Evolutionary conservation across 2,329 filamentous ascomycete genomes (phyloP), one percentile per base, ranked within the genome.

Genomic region (Domatiomyces catenatus): DNA sequence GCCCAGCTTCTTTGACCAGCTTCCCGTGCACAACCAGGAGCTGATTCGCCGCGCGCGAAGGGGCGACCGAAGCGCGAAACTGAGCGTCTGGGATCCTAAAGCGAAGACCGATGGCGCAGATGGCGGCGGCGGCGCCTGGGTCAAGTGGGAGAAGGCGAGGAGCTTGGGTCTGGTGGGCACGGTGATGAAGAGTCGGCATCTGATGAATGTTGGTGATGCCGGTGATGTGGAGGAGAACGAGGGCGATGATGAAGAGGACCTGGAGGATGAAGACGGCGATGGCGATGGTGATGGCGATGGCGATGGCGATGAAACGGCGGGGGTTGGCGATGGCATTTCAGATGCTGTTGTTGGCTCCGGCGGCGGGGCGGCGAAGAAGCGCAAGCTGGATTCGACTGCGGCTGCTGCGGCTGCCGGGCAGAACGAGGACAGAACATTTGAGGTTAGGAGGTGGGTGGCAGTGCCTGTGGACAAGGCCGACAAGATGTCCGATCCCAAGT

Each of bases 1-100:
- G 86, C 90, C 90, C 42, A 84, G 85, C 60, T 90, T 94, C 64
- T 85, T 80, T 26, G 77, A 84, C 52, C 73, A 94, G 28, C 72
- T 95, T 8, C 77, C 85, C 0, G 76, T 82, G 36, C 52, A 53
- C 44, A 56, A 54, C 43, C 59, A 60, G 56, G 52, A 58, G 48
- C 44, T 60, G 28, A 42, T 61, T 19, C 53, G 58, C 5, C 48
- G 54, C 43, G 49, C 58, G 8, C 50, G 58, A 3, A 50, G 51
- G 46, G 54, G 51, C 44, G 56, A 57, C 45, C 43, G 47, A 17
- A 54, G 53, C 43, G 49, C 48, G 19, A 59, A 54, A 39, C 46
- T 44, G 17, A 46, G 49, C 42, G 46, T 55, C 19, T 60, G 55
- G 55, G 57, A 60, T 42, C 50, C 42, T 8, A 59, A 59, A 46